A percentile compares a stretch with the other conserved stretches of the same genome.
Evolutionary conservation across 2,329 filamentous ascomycete species (phyloP).

Genomic region (Fusarium floridanum): DNA sequence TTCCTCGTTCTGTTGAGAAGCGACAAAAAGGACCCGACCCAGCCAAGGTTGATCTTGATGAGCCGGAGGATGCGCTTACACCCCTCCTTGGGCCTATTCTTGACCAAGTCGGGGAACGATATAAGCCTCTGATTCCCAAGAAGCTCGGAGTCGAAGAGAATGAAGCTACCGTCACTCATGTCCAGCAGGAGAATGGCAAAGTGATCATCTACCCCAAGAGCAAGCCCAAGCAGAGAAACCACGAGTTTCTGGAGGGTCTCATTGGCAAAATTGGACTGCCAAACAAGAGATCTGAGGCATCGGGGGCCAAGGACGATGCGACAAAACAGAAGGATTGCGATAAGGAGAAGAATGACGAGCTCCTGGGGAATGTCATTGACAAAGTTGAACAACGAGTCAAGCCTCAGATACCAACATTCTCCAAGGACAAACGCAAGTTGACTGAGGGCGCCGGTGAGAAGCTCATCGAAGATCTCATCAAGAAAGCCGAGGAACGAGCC

Average conservation of each 20-base stretch:
- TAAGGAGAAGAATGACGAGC: neutral
- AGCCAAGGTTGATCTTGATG: neutral
- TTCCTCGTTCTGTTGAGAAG: neutral
- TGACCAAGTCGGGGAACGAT: neutral
- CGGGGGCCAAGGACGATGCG: neutral
- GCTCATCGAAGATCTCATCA: neutral
- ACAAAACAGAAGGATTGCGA: neutral
- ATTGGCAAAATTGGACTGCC: neutral
- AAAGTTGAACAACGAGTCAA: neutral
- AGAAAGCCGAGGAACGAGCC: neutral
- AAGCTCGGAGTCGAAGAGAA: neutral
- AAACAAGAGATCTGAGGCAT: neutral
- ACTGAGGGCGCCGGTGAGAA: neutral
- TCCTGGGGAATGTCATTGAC: neutral
- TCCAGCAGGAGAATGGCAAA: neutral
- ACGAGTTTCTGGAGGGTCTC: neutral
- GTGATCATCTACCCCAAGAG: neutral
- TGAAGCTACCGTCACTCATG: neutral
- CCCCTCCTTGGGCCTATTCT: neutral
- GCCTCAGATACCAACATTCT: neutral
- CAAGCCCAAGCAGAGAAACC: neutral
- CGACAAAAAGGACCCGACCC: neutral
- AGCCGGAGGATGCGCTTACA: neutral
- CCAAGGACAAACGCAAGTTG: neutral
- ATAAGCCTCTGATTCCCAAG: neutral